phyloP scores from a whole-genome alignment of 2,329 filamentous ascomycete species.

The Tolypocladium tropicale region DNA sequence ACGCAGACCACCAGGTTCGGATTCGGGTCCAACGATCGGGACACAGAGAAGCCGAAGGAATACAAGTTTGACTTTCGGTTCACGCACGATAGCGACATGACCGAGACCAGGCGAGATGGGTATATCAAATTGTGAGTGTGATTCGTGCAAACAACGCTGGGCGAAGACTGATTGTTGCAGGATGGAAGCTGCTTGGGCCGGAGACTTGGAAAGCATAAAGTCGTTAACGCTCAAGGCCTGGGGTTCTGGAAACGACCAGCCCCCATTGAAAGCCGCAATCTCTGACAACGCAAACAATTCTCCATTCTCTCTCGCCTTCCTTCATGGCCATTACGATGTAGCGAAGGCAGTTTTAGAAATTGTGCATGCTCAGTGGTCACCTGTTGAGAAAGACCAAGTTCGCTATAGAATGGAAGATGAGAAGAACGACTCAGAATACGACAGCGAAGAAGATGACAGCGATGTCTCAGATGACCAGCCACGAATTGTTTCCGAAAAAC shows the following conservation, averaged over 20 bases:
- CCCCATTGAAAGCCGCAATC: slow-evolving; percentile 55
- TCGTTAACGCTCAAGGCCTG: slow-evolving; percentile 50
- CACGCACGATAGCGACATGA: slow-evolving; percentile 40
- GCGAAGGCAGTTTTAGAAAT: slow-evolving; percentile 63
- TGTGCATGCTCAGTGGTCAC: slow-evolving; percentile 55
- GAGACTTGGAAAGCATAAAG: slow-evolving; percentile 58
- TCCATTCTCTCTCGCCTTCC: slow-evolving; percentile 59
- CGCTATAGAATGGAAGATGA: slow-evolving; percentile 36
- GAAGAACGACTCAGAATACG: slow-evolving; percentile 23
- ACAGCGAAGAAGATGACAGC: slow-evolving; percentile 19
- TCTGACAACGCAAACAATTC: slow-evolving; percentile 38
- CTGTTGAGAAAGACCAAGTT: slow-evolving; percentile 39
- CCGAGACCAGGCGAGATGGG: slow-evolving; percentile 40
- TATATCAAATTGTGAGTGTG: slow-evolving; percentile 52
- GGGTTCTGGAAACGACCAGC: slow-evolving; percentile 39
- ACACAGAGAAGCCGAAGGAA: slow-evolving; percentile 15
- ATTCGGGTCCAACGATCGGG: background rate
- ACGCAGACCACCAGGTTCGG: background rate
- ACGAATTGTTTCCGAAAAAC: slow-evolving; percentile 39
- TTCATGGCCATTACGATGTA: slow-evolving; percentile 52
- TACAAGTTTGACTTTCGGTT: slow-evolving; percentile 46
- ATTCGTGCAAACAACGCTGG: background rate
- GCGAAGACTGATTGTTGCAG: slow-evolving; percentile 18
- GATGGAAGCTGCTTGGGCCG: slow-evolving; percentile 64
- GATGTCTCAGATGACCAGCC: slow-evolving; percentile 27